Base-by-base conservation (phyloP, 257 asterid species). In the Petunia secreta region DNA sequence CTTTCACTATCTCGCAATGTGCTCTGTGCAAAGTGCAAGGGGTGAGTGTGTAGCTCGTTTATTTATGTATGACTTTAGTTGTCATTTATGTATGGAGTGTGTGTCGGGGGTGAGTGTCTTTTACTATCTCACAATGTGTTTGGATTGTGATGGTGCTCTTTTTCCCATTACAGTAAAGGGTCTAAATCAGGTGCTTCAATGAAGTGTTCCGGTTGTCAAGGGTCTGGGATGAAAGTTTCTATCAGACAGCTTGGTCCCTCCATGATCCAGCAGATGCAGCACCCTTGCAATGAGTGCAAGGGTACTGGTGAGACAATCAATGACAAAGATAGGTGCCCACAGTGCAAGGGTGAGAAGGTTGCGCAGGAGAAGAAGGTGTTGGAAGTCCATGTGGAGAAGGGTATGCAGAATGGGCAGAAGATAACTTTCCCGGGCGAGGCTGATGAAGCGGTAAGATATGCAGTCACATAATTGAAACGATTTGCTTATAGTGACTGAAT, bases 241-340 rank as follows among this genome's bases (percentile, higher is more conserved):
- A 91, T 94, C 34, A 83, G 98, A 83, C 96, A 93, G 8, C 90
- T 94, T 40, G 98, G 98, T 67, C 98, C 98, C 37, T 88, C 92
- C n/a, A 94, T 94, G 98, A 91, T 93, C 71, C 98, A 94, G 86
- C 97, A 94, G 82, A 92, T 94, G 98, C 98, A 94, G 86, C 97
- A 92, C 55, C 89, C 96, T 80, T 95, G 98, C 86, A 91, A 92
- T 62, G 98, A 93, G 75, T 95, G 98, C 82, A 89, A 92, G 80
- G 98, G 98, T 50, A 93, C 98, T 8, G 98, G 98, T 77, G 98
- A 95, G 85, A 90, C 89, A 6, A 95, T 95, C 50, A 91, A 63
- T 48, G 95, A 95, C 82, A 91, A 85, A 81, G 98, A 93, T 62
- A 94, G 97, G 38, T 95, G 98, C 85, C 60, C 90, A 8, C 94